These are phyloP conservation scores for Psilocybe subaeruginosa DNA, from an alignment of 768 basidiomycete species.

Conservation along the genomic window DNA sequence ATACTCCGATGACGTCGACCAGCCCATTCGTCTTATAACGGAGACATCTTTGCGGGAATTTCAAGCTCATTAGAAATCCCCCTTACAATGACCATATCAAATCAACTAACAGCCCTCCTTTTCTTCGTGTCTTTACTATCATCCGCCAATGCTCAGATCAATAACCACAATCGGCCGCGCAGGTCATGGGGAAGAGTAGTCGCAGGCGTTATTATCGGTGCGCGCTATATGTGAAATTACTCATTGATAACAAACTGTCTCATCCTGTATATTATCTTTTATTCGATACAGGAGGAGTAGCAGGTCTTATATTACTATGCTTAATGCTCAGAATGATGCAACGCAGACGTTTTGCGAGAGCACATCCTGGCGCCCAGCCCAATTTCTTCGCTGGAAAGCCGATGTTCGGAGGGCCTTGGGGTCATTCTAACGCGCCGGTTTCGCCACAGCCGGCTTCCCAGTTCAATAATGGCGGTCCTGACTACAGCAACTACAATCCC, in stretches of 20 bases:
- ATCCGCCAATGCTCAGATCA: neutral
- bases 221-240: neutral
- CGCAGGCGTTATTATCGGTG: neutral
- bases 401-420: slow-evolving; percentile 15
- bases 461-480: neutral
- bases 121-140: neutral
- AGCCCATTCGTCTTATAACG: neutral
- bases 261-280: neutral
- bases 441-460: neutral
- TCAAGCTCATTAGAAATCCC: neutral
- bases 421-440: slow-evolving; percentile 1
- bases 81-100: neutral
- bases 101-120: neutral
- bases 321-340: neutral
- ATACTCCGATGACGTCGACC: neutral
- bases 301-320: neutral
- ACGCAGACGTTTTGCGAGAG: neutral
- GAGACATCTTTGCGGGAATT: neutral
- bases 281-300: neutral
- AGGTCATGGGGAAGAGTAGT: neutral
- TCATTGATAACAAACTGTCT: neutral
- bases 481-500: neutral
- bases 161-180: neutral
- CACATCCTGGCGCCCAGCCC: neutral
- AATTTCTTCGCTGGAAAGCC: slow-evolving; percentile 3